Base-by-base conservation (phyloP, 352 stramenopile species). In the Phytophthora pisi region DNA sequence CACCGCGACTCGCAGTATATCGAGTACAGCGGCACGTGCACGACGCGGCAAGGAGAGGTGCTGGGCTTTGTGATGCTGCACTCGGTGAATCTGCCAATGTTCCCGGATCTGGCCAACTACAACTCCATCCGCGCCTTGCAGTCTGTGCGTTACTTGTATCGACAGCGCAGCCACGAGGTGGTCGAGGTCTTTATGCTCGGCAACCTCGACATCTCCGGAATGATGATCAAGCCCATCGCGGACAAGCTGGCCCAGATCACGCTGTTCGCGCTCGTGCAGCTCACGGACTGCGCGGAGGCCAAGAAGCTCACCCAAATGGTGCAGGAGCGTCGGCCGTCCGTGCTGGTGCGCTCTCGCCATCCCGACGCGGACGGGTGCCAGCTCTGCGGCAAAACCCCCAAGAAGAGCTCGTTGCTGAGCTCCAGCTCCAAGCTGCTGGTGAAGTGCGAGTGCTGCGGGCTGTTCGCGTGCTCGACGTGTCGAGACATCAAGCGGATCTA, bases 101-200 rank as follows among this genome's bases (percentile, higher is more conserved):
- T 89, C 40, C 80, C 80, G 0, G 64, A 77, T 23, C 51, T 86
- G 30, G 61, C 51, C 28, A 67, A 61, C 16, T 78, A 76, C 64
- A 84, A 89, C 65, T 86, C 72, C 24, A 72, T 86, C 24, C 79
- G 79, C n/a, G 68, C 75, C 0, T 18, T 72, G 15, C 72, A 82
- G 51, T 81, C 70, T 8, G 64, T 88, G 36, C 69, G 68, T 1
- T 82, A 80, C 45, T 59, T 86, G 45, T 74, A 86, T 30, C 75
- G 77, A 9, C 79, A 88, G 51, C 79, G 77, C 51, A 69, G 59
- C 20, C 65, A 77, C 18, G 78, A 75, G 26, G 55, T 82, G 24
- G 65, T 88, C 11, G 74, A 88, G 30, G 77, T 88, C 40, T 88
- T 86, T 53, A 82, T 84, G 77, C 69, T 79, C 11, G 79, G 77